These are phyloP conservation scores for Ichthyophthirius multifiliis DNA, from an alignment of 169 alveolate species.

Conservation along the genomic window DNA sequence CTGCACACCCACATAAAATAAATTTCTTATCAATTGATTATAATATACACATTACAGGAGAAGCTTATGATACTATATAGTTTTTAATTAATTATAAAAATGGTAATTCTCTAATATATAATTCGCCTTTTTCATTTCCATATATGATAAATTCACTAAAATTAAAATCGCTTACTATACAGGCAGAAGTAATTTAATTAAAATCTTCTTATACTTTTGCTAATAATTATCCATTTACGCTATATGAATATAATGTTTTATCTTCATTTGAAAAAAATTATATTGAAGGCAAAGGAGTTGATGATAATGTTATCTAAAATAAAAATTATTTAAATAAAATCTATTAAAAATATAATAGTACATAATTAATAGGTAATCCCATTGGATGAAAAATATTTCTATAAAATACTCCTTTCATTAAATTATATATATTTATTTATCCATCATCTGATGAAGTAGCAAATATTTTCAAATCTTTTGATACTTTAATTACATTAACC, in stretches of 20 bases:
- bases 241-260: conserved; percentile 52
- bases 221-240: conserved; percentile 70
- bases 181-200: conserved; percentile 28
- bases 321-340: neutral
- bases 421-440: conserved; percentile 40
- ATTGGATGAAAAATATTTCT: conserved; percentile 52
- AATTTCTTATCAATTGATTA: conserved; percentile 42
- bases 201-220: conserved; percentile 47
- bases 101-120: conserved; percentile 53
- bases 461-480: conserved; percentile 40
- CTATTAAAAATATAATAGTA: neutral
- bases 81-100: conserved; percentile 32
- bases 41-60: conserved; percentile 51
- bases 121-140: conserved; percentile 66
- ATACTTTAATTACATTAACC: conserved; percentile 30
- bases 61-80: conserved; percentile 25
- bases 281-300: conserved; percentile 64
- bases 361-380: conserved; percentile 45
- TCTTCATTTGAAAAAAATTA: conserved; percentile 63
- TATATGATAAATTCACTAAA: conserved; percentile 50
- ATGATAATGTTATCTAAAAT: conserved; percentile 10
- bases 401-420: conserved; percentile 33
- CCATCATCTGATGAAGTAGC: conserved; percentile 57
- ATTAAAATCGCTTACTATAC: conserved; percentile 36
- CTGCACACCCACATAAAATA: conserved; percentile 56